These are phyloP conservation scores for Venturia pyrina DNA, from an alignment of 2,329 filamentous ascomycete genomes.

Conservation along the genomic window DNA sequence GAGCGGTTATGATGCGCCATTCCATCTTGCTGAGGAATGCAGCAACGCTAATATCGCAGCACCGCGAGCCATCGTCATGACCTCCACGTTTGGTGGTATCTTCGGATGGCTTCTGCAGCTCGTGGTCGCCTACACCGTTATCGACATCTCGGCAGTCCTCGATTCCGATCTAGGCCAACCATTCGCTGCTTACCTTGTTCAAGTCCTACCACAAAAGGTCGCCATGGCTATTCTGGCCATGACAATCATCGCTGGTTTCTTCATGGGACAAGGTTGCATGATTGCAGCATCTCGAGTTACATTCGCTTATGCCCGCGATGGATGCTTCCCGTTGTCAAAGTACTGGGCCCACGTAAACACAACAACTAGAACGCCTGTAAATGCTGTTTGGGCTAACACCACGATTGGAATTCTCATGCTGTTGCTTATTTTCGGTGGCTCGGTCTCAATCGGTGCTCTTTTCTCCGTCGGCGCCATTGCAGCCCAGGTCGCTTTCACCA, in stretches of 20 bases:
- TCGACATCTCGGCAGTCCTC: constrained; percentile 50
- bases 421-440: constrained; percentile 55
- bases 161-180: constrained; percentile 56
- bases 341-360: constrained; percentile 52
- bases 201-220: constrained; percentile 50
- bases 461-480: constrained; percentile 62
- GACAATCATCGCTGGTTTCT: constrained; percentile 60
- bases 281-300: constrained; percentile 57
- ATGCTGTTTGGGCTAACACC: constrained; percentile 59
- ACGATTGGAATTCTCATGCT: constrained; percentile 49
- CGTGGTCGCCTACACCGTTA: constrained; percentile 62
- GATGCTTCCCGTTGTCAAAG: constrained; percentile 53
- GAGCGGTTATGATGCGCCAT: constrained; percentile 57
- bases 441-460: constrained; percentile 53
- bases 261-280: constrained; percentile 66
- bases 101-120: constrained; percentile 67
- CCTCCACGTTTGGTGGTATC: constrained; percentile 53
- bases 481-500: constrained; percentile 53
- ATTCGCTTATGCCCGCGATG: constrained; percentile 64
- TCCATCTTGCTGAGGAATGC: constrained; percentile 67
- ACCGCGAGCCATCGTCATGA: constrained; percentile 62
- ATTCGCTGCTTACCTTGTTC: constrained; percentile 59
- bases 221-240: constrained; percentile 54
- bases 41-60: constrained; percentile 61
- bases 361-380: constrained; percentile 55